phyloP scores from a whole-genome alignment of 108 stramenopile genomes.

The Skeletonema grethae region DNA sequence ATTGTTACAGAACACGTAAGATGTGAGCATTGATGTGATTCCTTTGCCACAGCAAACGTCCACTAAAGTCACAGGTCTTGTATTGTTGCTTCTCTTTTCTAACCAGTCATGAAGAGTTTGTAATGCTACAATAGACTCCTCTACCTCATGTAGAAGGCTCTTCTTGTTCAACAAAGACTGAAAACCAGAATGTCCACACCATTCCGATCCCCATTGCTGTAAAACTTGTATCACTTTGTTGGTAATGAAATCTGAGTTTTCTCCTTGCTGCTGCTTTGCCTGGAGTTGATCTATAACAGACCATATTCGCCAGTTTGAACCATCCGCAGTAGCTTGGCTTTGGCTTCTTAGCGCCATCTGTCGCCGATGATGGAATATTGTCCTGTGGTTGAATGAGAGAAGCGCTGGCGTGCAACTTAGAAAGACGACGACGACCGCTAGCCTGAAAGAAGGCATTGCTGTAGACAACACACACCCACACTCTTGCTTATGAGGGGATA shows the following conservation, averaged over 20 bases:
- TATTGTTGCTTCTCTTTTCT: slow-evolving; percentile 17
- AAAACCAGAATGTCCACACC: slow-evolving; percentile 48
- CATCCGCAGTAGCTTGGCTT: slow-evolving; percentile 5
- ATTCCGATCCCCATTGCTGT: slow-evolving; percentile 42
- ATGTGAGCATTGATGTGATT: slow-evolving; percentile 63
- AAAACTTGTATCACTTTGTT: slow-evolving; percentile 47
- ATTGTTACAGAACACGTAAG: slow-evolving; percentile 38
- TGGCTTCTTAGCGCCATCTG: background rate
- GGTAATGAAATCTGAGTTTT: slow-evolving; percentile 26
- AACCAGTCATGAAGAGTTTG: slow-evolving; percentile 44
- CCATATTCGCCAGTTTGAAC: slow-evolving; percentile 27
- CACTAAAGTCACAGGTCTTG: slow-evolving; percentile 32
- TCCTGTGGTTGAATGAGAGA: background rate
- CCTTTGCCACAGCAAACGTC: slow-evolving; percentile 81
- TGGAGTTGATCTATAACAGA: slow-evolving; percentile 26
- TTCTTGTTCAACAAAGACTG: slow-evolving; percentile 58
- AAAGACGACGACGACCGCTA: too few relatives aligned
- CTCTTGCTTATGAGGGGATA: too few relatives aligned
- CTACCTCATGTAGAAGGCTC: slow-evolving; percentile 55
- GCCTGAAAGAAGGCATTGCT: too few relatives aligned
- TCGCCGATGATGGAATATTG: background rate
- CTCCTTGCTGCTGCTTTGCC: background rate
- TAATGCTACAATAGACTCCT: slow-evolving; percentile 75
- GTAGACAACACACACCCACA: too few relatives aligned
- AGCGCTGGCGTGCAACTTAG: too few relatives aligned